Evolutionary conservation across 1,284 basidiomycete species (phyloP), one percentile per base, ranked within the genome.

Genomic region (Leccinum variabile): DNA sequence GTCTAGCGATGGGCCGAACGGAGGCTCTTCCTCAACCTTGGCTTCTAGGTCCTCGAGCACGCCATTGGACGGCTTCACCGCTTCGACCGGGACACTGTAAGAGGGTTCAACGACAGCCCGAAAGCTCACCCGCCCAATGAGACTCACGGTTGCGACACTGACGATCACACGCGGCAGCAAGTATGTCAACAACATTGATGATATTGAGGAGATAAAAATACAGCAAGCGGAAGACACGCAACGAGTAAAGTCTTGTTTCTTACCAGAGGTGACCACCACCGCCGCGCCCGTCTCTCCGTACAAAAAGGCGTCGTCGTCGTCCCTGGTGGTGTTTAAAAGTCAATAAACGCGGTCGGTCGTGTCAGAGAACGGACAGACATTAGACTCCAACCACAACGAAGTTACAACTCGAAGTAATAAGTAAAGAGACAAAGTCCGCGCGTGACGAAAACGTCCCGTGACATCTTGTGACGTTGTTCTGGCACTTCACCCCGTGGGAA

Each of bases 291-390:
- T 80, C 65, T 81, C 81, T 67, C 89, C 89, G 67, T 91, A 91
- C 64, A 91, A 78, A 73, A 87, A 91, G 53, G 87, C 89, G 73
- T 91, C 89, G 75, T 91, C 88, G 75, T 90, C 89, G 72, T 89
- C 87, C 74, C 77, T 80, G 60, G 59, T 59, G 56, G 65, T 62
- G 65, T 61, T 57, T 37, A 55, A 60, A 55, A 37, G 76, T 75
- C 58, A 75, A 75, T 72, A 63, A 67, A 65, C 37, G 65, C 59
- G 58, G 54, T 59, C 59, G 66, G 18, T 22, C 18, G 18, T 22
- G 18, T 22, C 44, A 60, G 62, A 16, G 62, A 71, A 70, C 62
- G 63, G 63, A 74, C 73, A 60, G 73, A 74, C 73, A 74, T 74
- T 65, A 56, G 58, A 63, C 68, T 66, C 69, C 65, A 66, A 66